A percentile compares a stretch with the other conserved stretches of the same genome.
phyloP scores from a whole-genome alignment of 371 early-diverging fungal species.

The Lichtheimia ramosa region DNA sequence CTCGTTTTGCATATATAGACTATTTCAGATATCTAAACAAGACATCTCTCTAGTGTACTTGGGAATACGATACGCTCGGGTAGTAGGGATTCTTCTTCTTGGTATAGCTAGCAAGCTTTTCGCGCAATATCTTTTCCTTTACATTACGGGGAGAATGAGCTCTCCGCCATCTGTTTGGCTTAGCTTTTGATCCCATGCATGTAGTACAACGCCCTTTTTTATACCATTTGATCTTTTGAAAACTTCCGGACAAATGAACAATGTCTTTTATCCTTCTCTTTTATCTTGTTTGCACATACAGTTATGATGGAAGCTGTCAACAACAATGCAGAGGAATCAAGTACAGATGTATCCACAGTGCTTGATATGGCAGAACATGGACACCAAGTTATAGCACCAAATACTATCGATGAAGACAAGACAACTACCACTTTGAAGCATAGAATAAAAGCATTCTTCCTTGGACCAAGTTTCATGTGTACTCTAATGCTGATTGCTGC shows the following conservation, averaged over 20 bases:
- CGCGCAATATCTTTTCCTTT: slow-evolving; percentile 53
- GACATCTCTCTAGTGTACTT: slow-evolving; percentile 42
- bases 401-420: not conserved
- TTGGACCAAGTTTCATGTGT: not conserved
- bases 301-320: not conserved
- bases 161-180: slow-evolving; percentile 6
- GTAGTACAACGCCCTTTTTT: too few species aligned
- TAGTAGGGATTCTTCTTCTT: slow-evolving; percentile 46
- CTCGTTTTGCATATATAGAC: too few species aligned
- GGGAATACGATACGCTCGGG: slow-evolving; percentile 46
- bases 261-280: not conserved
- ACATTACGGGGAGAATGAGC: slow-evolving; percentile 28
- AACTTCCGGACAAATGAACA: not conserved
- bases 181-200: slow-evolving; percentile 1
- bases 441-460: not conserved
- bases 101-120: slow-evolving; percentile 47
- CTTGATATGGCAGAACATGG: not conserved
- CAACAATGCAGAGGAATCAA: not conserved
- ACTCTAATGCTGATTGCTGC: slow-evolving; percentile 6
- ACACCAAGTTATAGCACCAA: not conserved
- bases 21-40: too few species aligned
- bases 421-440: not conserved
- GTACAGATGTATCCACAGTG: not conserved
- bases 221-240: too few species aligned
- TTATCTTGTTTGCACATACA: not conserved